phyloP scores from a whole-genome alignment of 179 eudicot species.

The Spergularia azorica region DNA sequence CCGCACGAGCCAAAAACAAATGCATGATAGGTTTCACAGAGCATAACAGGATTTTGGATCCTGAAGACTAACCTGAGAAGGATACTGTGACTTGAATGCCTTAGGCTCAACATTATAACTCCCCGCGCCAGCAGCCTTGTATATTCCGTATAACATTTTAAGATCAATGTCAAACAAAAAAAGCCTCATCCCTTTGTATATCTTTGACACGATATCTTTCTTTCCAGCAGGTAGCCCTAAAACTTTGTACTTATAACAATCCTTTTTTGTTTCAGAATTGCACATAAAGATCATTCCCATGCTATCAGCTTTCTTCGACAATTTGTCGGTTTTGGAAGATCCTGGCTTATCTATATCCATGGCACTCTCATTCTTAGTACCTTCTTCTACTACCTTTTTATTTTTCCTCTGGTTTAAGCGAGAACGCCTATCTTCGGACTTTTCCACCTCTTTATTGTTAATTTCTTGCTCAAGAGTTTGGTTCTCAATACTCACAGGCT shows the following conservation, averaged over 20 bases:
- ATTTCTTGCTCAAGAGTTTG: constrained; percentile 21
- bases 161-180: constrained; percentile 80
- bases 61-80: constrained; percentile 73
- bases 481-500: constrained; percentile 17
- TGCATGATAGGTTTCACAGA: background rate
- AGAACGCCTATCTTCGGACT: constrained; percentile 30
- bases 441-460: constrained; percentile 29
- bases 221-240: constrained; percentile 91
- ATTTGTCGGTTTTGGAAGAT: constrained; percentile 44
- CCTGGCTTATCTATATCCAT: constrained; percentile 41
- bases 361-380: constrained; percentile 26
- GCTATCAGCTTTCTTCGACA: constrained; percentile 43
- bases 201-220: constrained; percentile 64
- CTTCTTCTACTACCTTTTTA: constrained; percentile 27
- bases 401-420: constrained; percentile 32
- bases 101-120: constrained; percentile 83
- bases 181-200: constrained; percentile 84
- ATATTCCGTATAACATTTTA: constrained; percentile 86
- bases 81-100: constrained; percentile 87
- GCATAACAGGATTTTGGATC: background rate
- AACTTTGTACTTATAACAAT: constrained; percentile 72
- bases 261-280: constrained; percentile 86
- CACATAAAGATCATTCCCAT: constrained; percentile 99
- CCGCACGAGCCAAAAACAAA: background rate
- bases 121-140: constrained; percentile 92